Evolutionary conservation across 23 red algal genomes (phyloP).

Genomic region (Chondrus crispus): DNA sequence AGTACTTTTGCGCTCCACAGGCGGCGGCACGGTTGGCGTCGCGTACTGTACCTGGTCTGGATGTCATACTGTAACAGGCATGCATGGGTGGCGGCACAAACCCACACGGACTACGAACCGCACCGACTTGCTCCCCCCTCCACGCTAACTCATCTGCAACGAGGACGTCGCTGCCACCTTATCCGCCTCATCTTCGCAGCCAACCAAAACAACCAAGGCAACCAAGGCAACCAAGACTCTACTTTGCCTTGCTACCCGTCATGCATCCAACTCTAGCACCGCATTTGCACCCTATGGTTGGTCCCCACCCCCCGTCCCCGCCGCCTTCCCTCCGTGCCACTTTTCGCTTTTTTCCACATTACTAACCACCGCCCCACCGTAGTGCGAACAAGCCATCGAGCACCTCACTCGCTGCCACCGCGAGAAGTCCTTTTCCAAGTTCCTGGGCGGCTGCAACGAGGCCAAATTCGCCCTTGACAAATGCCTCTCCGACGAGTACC

Average conservation of each 20-base stretch:
- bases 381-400: conserved; percentile 72
- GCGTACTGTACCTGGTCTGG: too few species aligned
- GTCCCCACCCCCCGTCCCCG: not conserved
- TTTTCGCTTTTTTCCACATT: not conserved
- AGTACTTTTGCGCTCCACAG: too few species aligned
- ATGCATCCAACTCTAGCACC: conserved; percentile 62
- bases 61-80: too few species aligned
- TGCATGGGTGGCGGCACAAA: too few species aligned
- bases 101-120: too few species aligned
- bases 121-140: too few species aligned
- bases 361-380: not conserved
- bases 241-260: not conserved
- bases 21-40: too few species aligned
- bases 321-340: not conserved
- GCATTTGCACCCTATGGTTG: conserved; percentile 62
- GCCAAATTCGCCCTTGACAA: conserved; percentile 64
- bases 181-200: too few species aligned
- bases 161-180: too few species aligned
- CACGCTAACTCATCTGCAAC: too few species aligned
- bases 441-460: conserved; percentile 72
- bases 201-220: too few species aligned
- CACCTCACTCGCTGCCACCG: conserved; percentile 44
- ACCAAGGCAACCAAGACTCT: too few species aligned
- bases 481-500: conserved; percentile 73
- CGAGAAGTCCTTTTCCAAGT: conserved; percentile 32